Evolutionary conservation across 2,329 filamentous ascomycete genomes (phyloP).

Genomic region (Talaromyces sp.): DNA sequence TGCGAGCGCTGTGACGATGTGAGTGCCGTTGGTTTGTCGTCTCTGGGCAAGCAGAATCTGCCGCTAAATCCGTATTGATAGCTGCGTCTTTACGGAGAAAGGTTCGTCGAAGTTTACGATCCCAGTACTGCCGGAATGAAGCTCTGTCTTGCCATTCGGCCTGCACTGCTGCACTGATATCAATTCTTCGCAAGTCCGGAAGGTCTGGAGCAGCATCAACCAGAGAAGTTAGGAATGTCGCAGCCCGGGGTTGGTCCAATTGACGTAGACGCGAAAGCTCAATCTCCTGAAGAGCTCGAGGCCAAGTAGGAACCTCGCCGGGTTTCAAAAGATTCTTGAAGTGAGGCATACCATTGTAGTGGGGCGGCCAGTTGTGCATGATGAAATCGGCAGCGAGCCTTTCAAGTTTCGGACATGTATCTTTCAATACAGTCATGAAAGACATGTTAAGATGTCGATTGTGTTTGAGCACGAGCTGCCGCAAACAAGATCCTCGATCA

Average conservation of each 20-base stretch:
- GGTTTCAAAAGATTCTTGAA: constrained; percentile 63
- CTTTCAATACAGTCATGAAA: constrained; percentile 66
- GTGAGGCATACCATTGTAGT: constrained; percentile 69
- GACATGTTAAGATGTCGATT: constrained; percentile 74
- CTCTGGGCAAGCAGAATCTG: background rate
- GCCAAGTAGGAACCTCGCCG: constrained; percentile 72
- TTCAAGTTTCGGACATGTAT: constrained; percentile 67
- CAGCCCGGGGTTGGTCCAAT: constrained; percentile 66
- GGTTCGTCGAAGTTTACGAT: constrained; percentile 59
- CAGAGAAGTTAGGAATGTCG: constrained; percentile 75
- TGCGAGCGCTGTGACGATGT: constrained; percentile 40
- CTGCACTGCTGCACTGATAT: constrained; percentile 74
- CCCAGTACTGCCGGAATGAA: constrained; percentile 75
- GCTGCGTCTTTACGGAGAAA: constrained; percentile 38
- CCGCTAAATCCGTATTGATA: background rate
- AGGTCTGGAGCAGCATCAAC: constrained; percentile 67
- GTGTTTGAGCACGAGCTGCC: constrained; percentile 67
- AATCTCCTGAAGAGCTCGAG: constrained; percentile 64
- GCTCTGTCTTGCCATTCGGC: constrained; percentile 77
- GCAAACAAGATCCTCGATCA: constrained; percentile 65
- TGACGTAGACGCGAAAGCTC: constrained; percentile 75
- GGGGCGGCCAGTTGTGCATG: constrained; percentile 67
- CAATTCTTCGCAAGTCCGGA: constrained; percentile 64
- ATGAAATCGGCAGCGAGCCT: constrained; percentile 73
- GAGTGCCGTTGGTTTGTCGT: constrained; percentile 22